A percentile compares a stretch with the other conserved stretches of the same genome.
Evolutionary conservation across 768 basidiomycete species (phyloP).

Genomic region (Pulveroboletus sp.): DNA sequence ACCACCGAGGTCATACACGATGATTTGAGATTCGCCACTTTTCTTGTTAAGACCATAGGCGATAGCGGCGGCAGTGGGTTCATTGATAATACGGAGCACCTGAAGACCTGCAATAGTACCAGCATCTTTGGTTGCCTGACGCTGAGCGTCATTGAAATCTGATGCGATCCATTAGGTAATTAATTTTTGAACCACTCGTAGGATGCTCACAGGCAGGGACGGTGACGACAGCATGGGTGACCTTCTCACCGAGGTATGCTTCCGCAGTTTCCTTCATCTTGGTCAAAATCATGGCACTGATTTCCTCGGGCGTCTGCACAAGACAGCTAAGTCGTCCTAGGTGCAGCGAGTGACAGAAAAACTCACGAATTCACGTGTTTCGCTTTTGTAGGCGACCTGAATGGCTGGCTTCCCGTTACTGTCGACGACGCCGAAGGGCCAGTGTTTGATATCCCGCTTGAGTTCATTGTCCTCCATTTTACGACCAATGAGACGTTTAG

Average conservation of each 20-base stretch:
- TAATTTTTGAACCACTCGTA: neutral
- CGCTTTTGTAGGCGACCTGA: conserved; percentile 72
- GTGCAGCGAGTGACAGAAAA: neutral
- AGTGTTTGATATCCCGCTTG: conserved; percentile 82
- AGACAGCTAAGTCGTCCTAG: neutral
- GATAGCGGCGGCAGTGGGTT: conserved; percentile 95
- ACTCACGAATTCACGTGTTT: conserved; percentile 78
- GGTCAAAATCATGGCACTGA: conserved; percentile 89
- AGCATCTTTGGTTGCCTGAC: conserved; percentile 98
- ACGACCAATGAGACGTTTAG: conserved; percentile 91
- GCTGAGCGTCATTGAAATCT: conserved; percentile 99
- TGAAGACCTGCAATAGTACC: conserved; percentile 92
- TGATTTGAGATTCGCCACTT: conserved; percentile 89
- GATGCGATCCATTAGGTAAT: conserved; percentile 34
- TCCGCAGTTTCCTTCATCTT: conserved; percentile 99
- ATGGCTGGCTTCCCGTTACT: conserved; percentile 79
- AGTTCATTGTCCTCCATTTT: conserved; percentile 78
- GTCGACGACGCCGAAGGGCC: conserved; percentile 81
- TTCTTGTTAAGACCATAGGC: conserved; percentile 98
- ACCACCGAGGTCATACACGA: conserved; percentile 97
- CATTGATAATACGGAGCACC: conserved; percentile 96
- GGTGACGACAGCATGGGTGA: conserved; percentile 96
- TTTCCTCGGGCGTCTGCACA: conserved; percentile 83
- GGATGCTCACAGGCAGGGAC: conserved; percentile 82
- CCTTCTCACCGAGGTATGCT: conserved; percentile 92